Percentiles rank a stretch among this genome's conserved stretches.
Conservation (phyloP, 768 basidiomycete genomes). For the Pisolithus microcarpus region DNA sequence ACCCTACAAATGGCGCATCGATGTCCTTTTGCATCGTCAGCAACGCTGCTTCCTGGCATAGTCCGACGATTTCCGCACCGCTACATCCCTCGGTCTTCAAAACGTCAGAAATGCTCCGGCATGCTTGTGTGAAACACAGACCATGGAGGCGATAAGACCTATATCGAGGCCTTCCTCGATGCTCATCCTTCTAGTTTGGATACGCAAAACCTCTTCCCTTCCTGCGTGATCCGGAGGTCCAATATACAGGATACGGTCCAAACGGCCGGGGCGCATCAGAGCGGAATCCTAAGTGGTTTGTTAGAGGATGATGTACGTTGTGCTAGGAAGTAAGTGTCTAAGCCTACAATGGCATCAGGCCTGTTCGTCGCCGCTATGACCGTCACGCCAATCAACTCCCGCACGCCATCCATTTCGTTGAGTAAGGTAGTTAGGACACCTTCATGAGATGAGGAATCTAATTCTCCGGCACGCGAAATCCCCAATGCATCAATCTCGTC, state of each 20-base stretch:
- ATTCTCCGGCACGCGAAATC: slow-evolving; percentile 55
- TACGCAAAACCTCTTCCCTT: slow-evolving; percentile 77
- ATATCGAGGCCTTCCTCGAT: slow-evolving; percentile 66
- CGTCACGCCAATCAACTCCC: slow-evolving; percentile 91
- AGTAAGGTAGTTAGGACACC: slow-evolving; percentile 89
- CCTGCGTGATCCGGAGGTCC: slow-evolving; percentile 81
- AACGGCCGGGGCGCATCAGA: slow-evolving; percentile 86
- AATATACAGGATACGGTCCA: slow-evolving; percentile 92
- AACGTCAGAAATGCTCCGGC: background rate
- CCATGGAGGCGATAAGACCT: slow-evolving; percentile 59
- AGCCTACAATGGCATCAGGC: slow-evolving; percentile 81
- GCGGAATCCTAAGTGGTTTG: slow-evolving; percentile 69
- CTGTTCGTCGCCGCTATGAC: slow-evolving; percentile 94
- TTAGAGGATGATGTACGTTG: background rate
- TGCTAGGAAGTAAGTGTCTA: background rate
- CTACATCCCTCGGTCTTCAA: slow-evolving; percentile 88
- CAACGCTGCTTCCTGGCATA: slow-evolving; percentile 95
- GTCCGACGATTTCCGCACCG: slow-evolving; percentile 84
- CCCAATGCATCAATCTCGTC: slow-evolving; percentile 97
- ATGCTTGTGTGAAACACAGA: slow-evolving; percentile 27
- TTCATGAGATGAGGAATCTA: slow-evolving; percentile 55
- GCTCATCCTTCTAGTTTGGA: slow-evolving; percentile 74
- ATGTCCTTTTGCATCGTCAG: slow-evolving; percentile 87
- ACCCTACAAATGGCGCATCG: slow-evolving; percentile 62
- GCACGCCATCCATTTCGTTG: slow-evolving; percentile 98